Evolutionary conservation across 2,329 filamentous ascomycete genomes (phyloP), one percentile per base, ranked within the genome.

Genomic region (Claviceps africana): DNA sequence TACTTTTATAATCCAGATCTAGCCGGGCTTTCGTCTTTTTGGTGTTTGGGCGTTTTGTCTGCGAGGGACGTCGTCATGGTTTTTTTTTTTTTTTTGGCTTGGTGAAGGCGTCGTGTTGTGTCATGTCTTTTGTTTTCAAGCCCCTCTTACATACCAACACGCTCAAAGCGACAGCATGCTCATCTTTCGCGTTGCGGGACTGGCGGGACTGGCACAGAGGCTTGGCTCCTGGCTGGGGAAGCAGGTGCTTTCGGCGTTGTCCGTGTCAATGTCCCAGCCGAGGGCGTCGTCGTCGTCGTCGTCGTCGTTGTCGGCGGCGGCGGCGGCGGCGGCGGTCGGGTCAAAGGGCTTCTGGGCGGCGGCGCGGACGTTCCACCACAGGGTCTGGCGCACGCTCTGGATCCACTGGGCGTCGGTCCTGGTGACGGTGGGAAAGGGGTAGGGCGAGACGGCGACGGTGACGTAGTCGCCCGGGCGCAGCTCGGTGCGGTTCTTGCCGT

Each of bases 391-490:
- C 48, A 98, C 88, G 62, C 88, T 94, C 67, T 96, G 87, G 64
- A 98, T 96, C 93, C 93, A 98, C 67, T 98, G 93, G 1, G 85
- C 86, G 55, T 84, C 84, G 56, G 85, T 88, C 57, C 88, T 86
- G 53, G 94, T 88, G 44, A 98, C 91, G 1, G 93, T 97, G 2
- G 93, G 93, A 72, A 98, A 97, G 0, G 93, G 93, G 63, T 96
- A 98, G 65, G 95, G 89, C 31, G 87, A 94, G 3, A 93, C 93
- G 42, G 91, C 88, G 61, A 98, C 93, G 55, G 91, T 96, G 65
- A 98, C 93, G 61, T 91, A 87, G 69, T 98, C 93, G 51, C 93
- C 93, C 62, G 91, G 88, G 56, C 85, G 84, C 37, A 98, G 81
- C 69, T 98, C 91, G 44, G 98, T 81, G 49, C 93, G 88, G 52